A percentile compares a stretch with the other conserved stretches of the same genome.
Conservation (phyloP, 768 basidiomycete species). For the Mycena maculata region DNA sequence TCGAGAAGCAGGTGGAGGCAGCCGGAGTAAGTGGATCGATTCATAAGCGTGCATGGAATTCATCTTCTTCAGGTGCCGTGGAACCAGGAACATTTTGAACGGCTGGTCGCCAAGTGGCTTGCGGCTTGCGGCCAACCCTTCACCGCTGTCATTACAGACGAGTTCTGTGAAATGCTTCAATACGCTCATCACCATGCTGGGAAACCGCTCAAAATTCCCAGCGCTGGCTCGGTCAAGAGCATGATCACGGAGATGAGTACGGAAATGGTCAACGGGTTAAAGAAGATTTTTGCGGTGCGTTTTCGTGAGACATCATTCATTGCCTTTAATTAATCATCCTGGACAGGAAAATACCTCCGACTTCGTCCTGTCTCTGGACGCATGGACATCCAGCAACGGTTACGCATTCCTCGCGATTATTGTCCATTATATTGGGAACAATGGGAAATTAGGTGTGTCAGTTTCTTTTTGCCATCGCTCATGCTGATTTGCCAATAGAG, state of each 20-base stretch:
- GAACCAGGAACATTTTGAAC: background rate
- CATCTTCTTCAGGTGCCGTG: background rate
- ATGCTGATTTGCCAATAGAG: conserved; percentile 35
- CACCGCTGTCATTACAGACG: background rate
- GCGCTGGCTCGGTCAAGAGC: background rate
- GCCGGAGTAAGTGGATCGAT: background rate
- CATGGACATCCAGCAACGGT: conserved; percentile 46
- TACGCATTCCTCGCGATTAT: conserved; percentile 40
- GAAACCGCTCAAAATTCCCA: background rate
- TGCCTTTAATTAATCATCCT: no score
- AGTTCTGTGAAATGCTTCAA: conserved; percentile 1
- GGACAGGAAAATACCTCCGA: conserved; percentile 3
- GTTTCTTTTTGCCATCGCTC: background rate
- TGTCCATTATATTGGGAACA: conserved; percentile 40
- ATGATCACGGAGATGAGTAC: background rate
- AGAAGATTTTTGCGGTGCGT: background rate
- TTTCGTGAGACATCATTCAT: background rate
- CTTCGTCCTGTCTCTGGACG: conserved; percentile 39
- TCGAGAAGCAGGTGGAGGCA: background rate
- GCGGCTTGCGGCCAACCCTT: conserved; percentile 10
- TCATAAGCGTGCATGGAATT: background rate
- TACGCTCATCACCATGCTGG: background rate
- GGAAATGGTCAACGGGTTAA: background rate
- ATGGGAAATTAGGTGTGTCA: conserved; percentile 37
- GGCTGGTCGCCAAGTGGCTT: background rate